Evolutionary conservation across 345 rosid genomes (phyloP), one percentile per base, ranked within the genome.

Genomic region (Citrus sp.): DNA sequence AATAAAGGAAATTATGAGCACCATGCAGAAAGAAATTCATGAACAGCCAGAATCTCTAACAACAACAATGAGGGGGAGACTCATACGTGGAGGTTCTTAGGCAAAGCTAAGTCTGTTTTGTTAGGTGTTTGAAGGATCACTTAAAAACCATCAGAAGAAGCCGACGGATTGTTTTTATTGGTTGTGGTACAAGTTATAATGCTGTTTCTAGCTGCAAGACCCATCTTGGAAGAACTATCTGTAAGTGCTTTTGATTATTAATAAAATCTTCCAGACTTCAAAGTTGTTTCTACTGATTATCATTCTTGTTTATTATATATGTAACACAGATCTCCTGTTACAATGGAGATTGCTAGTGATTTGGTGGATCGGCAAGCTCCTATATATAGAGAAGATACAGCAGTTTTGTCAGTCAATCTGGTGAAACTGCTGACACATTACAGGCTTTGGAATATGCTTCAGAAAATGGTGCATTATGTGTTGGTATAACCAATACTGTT

Each of bases 311-410:
- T 68, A 18, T 61, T 9, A 18, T 74, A n/a, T 74, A 24, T n/a
- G 40, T 34, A 79, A 72, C 70, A 54, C 75, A 95, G 99, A 97
- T 80, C 87, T 95, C 46, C 99, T 32, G 99, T 95, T 70, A 93
- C 97, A 40, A 95, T 95, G 99, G 99, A 95, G 87, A 90, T 95
- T 70, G 99, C 99, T 70, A 95, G 99, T 83, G 99, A 95, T 88
- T 90, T 95, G 19, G 82, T 88, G 90, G 99, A 95, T 81, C 82
- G 99, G 76, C 93, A 90, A 81, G 99, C 98, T 83, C 98, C 98
- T 30, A 93, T 95, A 76, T 92, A 95, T 86, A 91, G 99, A 86
- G 98, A 95, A 87, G 99, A 95, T 79, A 95, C 98, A 7, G 99
- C 97, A 13, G 95, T 87, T 71, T 95, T 88, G 99, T 95, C 71